These are phyloP conservation scores for Prunus fruticosa DNA, from an alignment of 306 rosid species.

Conservation along the genomic window DNA sequence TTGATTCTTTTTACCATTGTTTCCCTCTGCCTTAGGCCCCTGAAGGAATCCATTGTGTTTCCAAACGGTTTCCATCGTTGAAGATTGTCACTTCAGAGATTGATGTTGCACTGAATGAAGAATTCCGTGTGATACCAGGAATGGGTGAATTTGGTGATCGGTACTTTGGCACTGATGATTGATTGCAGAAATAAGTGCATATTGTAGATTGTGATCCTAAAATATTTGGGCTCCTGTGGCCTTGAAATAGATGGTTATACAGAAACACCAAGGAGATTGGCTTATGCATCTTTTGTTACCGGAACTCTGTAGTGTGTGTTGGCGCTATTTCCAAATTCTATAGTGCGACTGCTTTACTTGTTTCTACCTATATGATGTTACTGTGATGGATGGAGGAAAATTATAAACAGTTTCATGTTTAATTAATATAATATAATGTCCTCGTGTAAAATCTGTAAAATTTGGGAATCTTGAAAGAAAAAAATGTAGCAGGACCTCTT, in stretches of 20 bases:
- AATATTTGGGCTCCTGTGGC: neutral
- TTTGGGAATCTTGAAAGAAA: too few relatives aligned
- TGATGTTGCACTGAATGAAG: slow-evolving; percentile 71
- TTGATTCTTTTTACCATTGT: slow-evolving; percentile 2
- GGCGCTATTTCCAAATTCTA: neutral
- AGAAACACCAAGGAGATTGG: neutral
- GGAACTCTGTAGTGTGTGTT: neutral
- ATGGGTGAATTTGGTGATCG: slow-evolving; percentile 96
- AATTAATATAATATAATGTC: too few relatives aligned
- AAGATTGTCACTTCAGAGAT: slow-evolving; percentile 97
- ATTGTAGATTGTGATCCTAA: neutral
- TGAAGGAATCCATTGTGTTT: slow-evolving; percentile 92
- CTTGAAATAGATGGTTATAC: neutral
- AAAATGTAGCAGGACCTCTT: too few relatives aligned
- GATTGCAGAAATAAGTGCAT: neutral
- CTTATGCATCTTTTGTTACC: neutral
- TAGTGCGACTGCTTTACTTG: neutral
- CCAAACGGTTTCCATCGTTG: slow-evolving; percentile 75
- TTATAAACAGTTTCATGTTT: too few relatives aligned
- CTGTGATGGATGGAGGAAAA: too few relatives aligned
- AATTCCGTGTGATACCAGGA: slow-evolving; percentile 88
- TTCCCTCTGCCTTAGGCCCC: slow-evolving; percentile 63
- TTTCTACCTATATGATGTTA: too few relatives aligned
- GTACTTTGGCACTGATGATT: slow-evolving; percentile 84
- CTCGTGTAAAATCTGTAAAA: too few relatives aligned